Base-by-base conservation (phyloP, 2,329 filamentous ascomycete genomes). In the Fusarium luffae region DNA sequence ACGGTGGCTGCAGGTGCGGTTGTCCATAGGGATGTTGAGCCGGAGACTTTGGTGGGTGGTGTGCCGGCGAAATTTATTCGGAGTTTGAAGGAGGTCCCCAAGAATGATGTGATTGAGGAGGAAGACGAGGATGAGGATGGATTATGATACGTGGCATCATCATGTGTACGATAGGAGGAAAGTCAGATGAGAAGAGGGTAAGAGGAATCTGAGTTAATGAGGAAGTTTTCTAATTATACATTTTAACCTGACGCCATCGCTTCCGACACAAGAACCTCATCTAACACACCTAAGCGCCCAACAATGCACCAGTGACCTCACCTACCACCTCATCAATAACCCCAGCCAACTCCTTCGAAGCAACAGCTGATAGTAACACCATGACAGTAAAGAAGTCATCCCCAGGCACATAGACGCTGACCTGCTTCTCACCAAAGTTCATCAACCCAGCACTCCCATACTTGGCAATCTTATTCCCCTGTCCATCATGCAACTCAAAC, bases 331-430 rank as follows among this genome's bases (percentile, higher is more conserved):
- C 58, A 3, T 50, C 25, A 7, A 57, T 43, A 14, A 70, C 58
- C 27, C 59, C 66, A 6, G 34, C 32, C 18, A 71, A 14, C n/a
- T 59, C 47, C 42, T 64, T 76, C 8, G 57, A 49, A 2, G 64
- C 44, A 2, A 71, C 27, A 10, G 63, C 68, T 4, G 75, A 71
- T 2, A 77, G 13, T 7, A 77, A 18, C 5, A 76, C 55, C 9
- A 72, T 59, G 2, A 72, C 67, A 7, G 59, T n/a, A 6, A 74
- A 71, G 37, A 66, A 70, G 5, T 71, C 70, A 18, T 75, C 75
- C 18, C 72, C 71, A 4, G 47, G 59, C 0, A 71, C 71, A 40
- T 69, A 72, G 2, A 75, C 41, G 27, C 60, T 52, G 14, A 75
- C 28, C 14, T 66, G 59, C 60, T 73, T 76, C 37, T 74, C 68